A percentile compares a stretch with the other conserved stretches of the same genome.
phyloP scores from a whole-genome alignment of 441 rosid species.

The Erysimum cheiri region DNA sequence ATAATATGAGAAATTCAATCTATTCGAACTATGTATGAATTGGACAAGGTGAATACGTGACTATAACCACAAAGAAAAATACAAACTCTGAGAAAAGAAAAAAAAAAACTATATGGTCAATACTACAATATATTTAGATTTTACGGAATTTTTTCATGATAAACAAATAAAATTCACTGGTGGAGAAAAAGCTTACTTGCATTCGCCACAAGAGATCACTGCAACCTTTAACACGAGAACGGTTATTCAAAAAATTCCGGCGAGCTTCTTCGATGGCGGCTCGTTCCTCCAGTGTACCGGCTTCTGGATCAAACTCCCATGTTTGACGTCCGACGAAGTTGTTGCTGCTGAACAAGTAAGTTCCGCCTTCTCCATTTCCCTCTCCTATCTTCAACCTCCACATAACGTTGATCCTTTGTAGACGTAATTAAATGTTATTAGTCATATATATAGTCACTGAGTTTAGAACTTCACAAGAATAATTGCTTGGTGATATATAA shows the following conservation, averaged over 20 bases:
- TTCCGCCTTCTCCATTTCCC: conserved; percentile 46
- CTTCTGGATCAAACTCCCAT: conserved; percentile 61
- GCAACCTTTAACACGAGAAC: conserved; percentile 52
- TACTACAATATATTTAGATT: background rate
- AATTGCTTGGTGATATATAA: conserved; percentile 1
- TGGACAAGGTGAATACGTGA: background rate
- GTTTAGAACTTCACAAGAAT: conserved; percentile 1
- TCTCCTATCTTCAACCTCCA: conserved; percentile 64
- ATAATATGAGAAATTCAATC: background rate
- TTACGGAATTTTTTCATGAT: conserved; percentile 1
- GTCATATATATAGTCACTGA: background rate
- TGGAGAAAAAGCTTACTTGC: conserved; percentile 51
- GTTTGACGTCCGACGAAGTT: conserved; percentile 62
- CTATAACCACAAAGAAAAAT: background rate
- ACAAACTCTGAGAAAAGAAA: background rate
- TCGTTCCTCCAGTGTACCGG: conserved; percentile 56
- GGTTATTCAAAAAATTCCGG: conserved; percentile 43
- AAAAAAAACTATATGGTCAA: background rate
- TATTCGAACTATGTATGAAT: background rate
- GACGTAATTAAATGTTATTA: background rate
- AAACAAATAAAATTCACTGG: background rate
- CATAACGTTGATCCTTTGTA: conserved; percentile 42
- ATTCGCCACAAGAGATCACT: conserved; percentile 66
- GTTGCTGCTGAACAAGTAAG: conserved; percentile 61
- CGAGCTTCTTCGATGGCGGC: conserved; percentile 58